Evolutionary conservation across 1,284 basidiomycete genomes (phyloP).

Genomic region (Sporisorium exsertum): DNA sequence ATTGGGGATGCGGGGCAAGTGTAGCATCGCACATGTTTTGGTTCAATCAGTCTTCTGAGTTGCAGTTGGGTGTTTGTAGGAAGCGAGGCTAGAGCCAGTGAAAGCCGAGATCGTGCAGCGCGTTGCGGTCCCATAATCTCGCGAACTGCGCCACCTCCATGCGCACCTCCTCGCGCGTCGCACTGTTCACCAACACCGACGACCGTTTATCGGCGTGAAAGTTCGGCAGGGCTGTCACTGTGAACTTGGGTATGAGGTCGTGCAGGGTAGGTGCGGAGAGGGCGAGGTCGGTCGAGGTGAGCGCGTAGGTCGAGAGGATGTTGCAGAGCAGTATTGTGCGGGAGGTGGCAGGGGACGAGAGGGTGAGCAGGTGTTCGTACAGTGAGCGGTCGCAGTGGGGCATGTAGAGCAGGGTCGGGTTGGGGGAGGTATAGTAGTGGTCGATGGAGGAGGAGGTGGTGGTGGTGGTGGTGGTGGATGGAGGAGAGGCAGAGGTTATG

Average conservation of each 20-base stretch:
- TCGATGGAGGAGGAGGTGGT: slow-evolving; percentile 8
- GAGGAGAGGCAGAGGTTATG: neutral
- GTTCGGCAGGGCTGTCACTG: slow-evolving; percentile 11
- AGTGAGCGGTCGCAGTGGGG: slow-evolving; percentile 42
- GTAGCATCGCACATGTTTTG: no score
- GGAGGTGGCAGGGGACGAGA: slow-evolving; percentile 2
- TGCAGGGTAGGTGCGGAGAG: neutral
- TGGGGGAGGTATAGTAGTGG: slow-evolving; percentile 3
- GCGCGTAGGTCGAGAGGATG: slow-evolving; percentile 21
- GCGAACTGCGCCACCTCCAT: neutral
- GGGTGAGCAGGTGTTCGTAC: slow-evolving; percentile 31
- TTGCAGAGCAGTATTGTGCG: slow-evolving; percentile 22
- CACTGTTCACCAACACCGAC: neutral
- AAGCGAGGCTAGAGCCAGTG: slow-evolving; percentile 23
- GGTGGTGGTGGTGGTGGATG: no score
- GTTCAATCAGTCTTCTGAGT: no score
- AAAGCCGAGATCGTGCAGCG: slow-evolving; percentile 32
- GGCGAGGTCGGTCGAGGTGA: neutral
- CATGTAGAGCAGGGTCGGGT: slow-evolving; percentile 36
- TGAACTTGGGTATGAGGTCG: neutral
- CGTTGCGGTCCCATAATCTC: slow-evolving; percentile 23
- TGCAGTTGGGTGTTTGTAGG: no score
- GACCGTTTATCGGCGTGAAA: slow-evolving; percentile 3
- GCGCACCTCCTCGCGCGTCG: neutral
- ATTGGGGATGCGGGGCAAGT: no score